Evolutionary conservation across 2,329 filamentous ascomycete genomes (phyloP).

Genomic region (Penicillium brasilianum): DNA sequence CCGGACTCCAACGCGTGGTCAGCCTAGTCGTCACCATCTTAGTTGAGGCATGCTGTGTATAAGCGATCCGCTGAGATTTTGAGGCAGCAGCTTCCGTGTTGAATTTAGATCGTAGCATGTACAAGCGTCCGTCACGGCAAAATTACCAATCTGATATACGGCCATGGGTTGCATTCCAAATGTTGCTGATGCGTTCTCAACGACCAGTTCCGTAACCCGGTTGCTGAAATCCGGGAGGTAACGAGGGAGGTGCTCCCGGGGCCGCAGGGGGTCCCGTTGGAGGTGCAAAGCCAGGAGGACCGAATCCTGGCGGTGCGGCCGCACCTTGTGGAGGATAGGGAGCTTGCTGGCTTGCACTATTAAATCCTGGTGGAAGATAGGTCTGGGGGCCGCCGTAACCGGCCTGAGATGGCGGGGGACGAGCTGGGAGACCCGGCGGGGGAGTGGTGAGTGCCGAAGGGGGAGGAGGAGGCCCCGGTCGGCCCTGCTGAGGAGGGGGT

Average conservation of each 20-base stretch:
- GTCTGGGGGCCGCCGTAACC: conserved; percentile 67
- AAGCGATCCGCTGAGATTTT: background rate
- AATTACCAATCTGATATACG: background rate
- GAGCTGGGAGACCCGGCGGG: conserved; percentile 64
- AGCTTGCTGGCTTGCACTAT: conserved; percentile 37
- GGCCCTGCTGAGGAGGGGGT: conserved; percentile 45
- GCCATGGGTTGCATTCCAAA: background rate
- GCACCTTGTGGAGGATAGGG: conserved; percentile 46
- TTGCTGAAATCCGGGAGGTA: conserved; percentile 52
- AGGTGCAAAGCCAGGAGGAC: conserved; percentile 55
- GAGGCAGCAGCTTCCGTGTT: background rate
- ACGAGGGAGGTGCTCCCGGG: conserved; percentile 38
- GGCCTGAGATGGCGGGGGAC: conserved; percentile 71
- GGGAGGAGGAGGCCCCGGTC: conserved; percentile 63
- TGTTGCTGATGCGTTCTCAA: conserved; percentile 30
- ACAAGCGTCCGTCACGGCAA: background rate
- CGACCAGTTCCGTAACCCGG: conserved; percentile 45
- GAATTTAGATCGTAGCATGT: conserved; percentile 20
- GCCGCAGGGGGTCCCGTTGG: conserved; percentile 35
- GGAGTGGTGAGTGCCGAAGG: conserved; percentile 50
- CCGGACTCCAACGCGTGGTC: conserved; percentile 1
- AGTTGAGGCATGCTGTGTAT: background rate
- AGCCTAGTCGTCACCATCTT: background rate
- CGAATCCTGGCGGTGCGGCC: conserved; percentile 56
- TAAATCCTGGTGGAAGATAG: conserved; percentile 49